Evolutionary conservation across 2,329 filamentous ascomycete species (phyloP).

Genomic region (Hymenoscyphus occultus): DNA sequence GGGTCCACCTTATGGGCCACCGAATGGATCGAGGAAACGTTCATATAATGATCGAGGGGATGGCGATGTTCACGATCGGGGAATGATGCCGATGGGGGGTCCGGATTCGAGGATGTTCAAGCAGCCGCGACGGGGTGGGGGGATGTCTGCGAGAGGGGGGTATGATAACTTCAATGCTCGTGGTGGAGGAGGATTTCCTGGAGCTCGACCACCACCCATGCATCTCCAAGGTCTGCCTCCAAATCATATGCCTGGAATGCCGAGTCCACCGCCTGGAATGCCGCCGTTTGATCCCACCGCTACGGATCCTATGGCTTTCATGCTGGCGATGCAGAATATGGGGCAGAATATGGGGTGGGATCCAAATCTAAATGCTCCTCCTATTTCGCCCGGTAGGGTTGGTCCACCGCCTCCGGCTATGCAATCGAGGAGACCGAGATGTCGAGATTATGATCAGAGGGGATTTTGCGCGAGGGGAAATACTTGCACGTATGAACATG

Average conservation of each 20-base stretch:
- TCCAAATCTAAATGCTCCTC: constrained; percentile 38
- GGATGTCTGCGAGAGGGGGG: constrained; percentile 36
- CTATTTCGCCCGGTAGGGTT: constrained; percentile 32
- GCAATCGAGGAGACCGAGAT: constrained; percentile 43
- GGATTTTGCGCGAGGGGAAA: constrained; percentile 68
- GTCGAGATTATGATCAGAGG: constrained; percentile 69
- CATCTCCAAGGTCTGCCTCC: constrained; percentile 10
- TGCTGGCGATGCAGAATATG: constrained; percentile 60
- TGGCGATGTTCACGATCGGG: constrained; percentile 38
- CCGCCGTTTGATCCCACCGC: constrained; percentile 49
- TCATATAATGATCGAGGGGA: constrained; percentile 53
- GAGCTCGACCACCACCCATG: constrained; percentile 24
- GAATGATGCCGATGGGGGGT: constrained; percentile 29
- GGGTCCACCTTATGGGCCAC: constrained; percentile 22
- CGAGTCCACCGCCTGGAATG: constrained; percentile 35
- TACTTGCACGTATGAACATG: constrained; percentile 68
- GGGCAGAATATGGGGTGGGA: constrained; percentile 42
- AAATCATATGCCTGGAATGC: constrained; percentile 18
- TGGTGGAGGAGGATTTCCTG: constrained; percentile 25
- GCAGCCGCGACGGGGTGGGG: constrained; percentile 52
- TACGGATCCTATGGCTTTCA: constrained; percentile 58
- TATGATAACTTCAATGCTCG: constrained; percentile 38
- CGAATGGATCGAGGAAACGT: constrained; percentile 48
- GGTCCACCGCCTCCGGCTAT: constrained; percentile 14
- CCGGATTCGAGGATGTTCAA: constrained; percentile 51